These are phyloP conservation scores for Lodderomyces orthopsilosis DNA, from an alignment of 1,139 yeast species.

Conservation along the genomic window DNA sequence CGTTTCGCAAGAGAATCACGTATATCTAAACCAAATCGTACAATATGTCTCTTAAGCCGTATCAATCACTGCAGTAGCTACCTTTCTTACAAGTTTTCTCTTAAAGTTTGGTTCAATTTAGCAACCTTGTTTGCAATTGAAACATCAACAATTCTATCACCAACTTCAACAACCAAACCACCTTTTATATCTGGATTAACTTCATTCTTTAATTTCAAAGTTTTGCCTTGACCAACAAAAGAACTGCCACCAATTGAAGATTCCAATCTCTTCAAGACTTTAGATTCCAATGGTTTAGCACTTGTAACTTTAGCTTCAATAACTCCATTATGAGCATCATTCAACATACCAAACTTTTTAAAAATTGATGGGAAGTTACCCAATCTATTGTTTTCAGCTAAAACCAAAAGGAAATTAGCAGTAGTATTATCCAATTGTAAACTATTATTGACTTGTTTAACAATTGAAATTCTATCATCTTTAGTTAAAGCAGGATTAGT, in stretches of 20 bases:
- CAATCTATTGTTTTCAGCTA: constrained; percentile 96
- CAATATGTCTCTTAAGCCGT: not conserved
- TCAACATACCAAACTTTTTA: constrained; percentile 70
- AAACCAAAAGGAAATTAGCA: constrained; percentile 74
- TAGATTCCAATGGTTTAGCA: constrained; percentile 80
- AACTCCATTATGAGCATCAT: constrained; percentile 87
- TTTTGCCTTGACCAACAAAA: constrained; percentile 82
- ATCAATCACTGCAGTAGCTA: not conserved
- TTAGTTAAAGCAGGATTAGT: constrained; percentile 81
- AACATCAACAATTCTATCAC: constrained; percentile 95
- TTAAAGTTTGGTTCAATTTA: constrained; percentile 84
- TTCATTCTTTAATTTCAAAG: constrained; percentile 77
- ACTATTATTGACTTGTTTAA: constrained; percentile 54
- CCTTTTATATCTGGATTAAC: constrained; percentile 92
- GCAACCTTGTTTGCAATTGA: constrained; percentile 81
- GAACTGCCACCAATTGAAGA: constrained; percentile 73
- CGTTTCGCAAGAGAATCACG: not conserved
- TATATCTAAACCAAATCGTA: not conserved
- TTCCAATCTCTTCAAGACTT: constrained; percentile 76
- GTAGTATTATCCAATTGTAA: constrained; percentile 72
- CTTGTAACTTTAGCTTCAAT: constrained; percentile 94
- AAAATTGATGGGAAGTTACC: constrained; percentile 62
- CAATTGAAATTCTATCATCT: constrained; percentile 72
- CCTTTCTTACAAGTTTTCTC: constrained; percentile 55
- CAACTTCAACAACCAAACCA: constrained; percentile 94